Conservation (phyloP, 1,284 basidiomycete genomes). For the Bondarzewia mesenterica region DNA sequence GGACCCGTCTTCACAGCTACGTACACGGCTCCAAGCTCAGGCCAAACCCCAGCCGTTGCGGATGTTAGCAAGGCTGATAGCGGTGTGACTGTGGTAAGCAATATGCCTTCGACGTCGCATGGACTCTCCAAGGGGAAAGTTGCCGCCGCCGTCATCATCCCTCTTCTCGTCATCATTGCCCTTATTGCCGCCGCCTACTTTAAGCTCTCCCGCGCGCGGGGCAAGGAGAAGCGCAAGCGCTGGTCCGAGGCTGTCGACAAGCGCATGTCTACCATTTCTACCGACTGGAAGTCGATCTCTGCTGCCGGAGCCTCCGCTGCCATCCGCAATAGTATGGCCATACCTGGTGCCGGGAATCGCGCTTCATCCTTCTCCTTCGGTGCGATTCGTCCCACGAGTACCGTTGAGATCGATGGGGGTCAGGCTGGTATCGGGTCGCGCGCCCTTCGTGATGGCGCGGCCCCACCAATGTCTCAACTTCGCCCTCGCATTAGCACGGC, state of each 20-base stretch:
- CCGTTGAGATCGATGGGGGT: slow-evolving; percentile 36
- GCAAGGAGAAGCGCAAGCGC: slow-evolving; percentile 52
- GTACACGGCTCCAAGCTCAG: slow-evolving; percentile 36
- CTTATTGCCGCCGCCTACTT: slow-evolving; percentile 45
- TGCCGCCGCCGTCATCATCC: slow-evolving; percentile 75
- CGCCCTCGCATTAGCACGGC: slow-evolving; percentile 37
- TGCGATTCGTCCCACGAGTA: slow-evolving; percentile 42
- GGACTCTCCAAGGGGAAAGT: slow-evolving; percentile 53
- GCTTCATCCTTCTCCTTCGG: slow-evolving; percentile 51
- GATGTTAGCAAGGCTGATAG: slow-evolving; percentile 27
- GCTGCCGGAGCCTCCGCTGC: slow-evolving; percentile 65
- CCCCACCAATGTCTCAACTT: slow-evolving; percentile 42
- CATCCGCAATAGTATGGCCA: slow-evolving; percentile 62
- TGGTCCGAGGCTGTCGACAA: slow-evolving; percentile 71
- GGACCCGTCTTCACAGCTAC: slow-evolving; percentile 72
- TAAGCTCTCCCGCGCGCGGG: slow-evolving; percentile 41
- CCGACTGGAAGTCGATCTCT: slow-evolving; percentile 72
- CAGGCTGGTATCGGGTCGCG: slow-evolving; percentile 35
- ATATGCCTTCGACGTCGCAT: slow-evolving; percentile 24
- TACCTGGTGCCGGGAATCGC: slow-evolving; percentile 33
- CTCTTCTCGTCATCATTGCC: slow-evolving; percentile 49
- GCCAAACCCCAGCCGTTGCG: slow-evolving; percentile 33
- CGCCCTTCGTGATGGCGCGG: slow-evolving; percentile 18
- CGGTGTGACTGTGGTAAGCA: slow-evolving; percentile 30
- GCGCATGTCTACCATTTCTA: slow-evolving; percentile 75